Conservation (phyloP, 139 green algal species). For the Micractinium sp. region DNA sequence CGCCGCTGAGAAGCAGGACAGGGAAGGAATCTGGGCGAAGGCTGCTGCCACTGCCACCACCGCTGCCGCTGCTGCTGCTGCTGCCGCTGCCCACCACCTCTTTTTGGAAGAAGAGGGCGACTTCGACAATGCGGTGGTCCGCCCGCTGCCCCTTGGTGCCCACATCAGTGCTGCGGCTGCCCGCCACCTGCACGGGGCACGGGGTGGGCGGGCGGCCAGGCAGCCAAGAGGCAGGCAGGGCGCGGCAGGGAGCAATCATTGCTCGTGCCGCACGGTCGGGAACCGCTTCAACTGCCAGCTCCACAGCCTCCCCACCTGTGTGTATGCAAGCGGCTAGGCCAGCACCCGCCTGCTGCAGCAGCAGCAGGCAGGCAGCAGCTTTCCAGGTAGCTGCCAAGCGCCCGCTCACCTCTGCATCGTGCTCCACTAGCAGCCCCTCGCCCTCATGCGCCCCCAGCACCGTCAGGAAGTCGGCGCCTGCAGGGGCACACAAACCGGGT, state of each 20-base stretch:
- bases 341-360: not conserved
- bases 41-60: not conserved
- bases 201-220: not conserved
- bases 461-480: constrained; percentile 75
- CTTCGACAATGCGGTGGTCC: constrained; percentile 69
- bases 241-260: too few species aligned
- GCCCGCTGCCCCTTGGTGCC: constrained; percentile 55
- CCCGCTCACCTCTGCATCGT: constrained; percentile 33
- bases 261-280: too few species aligned
- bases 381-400: not conserved
- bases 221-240: too few species aligned
- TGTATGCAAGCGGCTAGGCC: too few species aligned
- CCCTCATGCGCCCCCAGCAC: constrained; percentile 79
- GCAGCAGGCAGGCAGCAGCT: not conserved
- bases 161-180: constrained; percentile 45
- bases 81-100: constrained; percentile 44
- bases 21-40: constrained; percentile 47
- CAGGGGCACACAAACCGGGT: constrained; percentile 21
- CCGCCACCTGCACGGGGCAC: constrained; percentile 46
- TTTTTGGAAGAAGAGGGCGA: constrained; percentile 77
- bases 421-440: constrained; percentile 75
- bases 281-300: too few species aligned
- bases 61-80: not conserved
- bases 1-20: constrained; percentile 77
- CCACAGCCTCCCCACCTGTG: too few species aligned